Evolutionary conservation across 208 protist genomes (phyloP).

Genomic region (Trichomonas tenax): DNA sequence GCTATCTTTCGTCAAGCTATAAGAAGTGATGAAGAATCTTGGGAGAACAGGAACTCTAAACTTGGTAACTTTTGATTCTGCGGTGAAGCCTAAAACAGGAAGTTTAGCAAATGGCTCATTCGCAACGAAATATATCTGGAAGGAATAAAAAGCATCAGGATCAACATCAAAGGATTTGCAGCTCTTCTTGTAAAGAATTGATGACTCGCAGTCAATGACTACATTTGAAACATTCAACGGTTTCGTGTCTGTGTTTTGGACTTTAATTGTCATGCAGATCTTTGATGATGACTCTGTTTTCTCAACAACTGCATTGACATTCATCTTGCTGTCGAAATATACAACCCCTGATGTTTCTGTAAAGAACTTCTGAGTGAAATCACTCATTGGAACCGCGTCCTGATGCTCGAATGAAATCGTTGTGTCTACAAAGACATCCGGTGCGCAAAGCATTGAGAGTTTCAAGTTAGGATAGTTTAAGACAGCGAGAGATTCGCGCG

Average conservation of each 20-base stretch:
- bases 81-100: neutral
- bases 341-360: neutral
- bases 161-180: neutral
- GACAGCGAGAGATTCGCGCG: neutral
- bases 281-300: neutral
- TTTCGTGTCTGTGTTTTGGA: neutral
- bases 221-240: neutral
- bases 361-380: neutral
- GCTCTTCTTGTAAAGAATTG: neutral
- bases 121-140: neutral
- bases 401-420: neutral
- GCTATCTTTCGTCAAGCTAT: neutral
- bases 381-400: too few species aligned
- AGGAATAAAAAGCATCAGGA: neutral
- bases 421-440: neutral
- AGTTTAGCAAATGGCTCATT: neutral
- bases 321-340: neutral
- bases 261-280: neutral
- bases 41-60: neutral
- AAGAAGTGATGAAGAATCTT: neutral
- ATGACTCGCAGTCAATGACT: neutral
- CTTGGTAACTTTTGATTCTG: neutral
- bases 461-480: neutral
- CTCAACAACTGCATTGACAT: neutral
- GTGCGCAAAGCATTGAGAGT: neutral